Evolutionary conservation across 2,329 filamentous ascomycete genomes (phyloP), one percentile per base, ranked within the genome.

Genomic region (Hymenoscyphus albidus): DNA sequence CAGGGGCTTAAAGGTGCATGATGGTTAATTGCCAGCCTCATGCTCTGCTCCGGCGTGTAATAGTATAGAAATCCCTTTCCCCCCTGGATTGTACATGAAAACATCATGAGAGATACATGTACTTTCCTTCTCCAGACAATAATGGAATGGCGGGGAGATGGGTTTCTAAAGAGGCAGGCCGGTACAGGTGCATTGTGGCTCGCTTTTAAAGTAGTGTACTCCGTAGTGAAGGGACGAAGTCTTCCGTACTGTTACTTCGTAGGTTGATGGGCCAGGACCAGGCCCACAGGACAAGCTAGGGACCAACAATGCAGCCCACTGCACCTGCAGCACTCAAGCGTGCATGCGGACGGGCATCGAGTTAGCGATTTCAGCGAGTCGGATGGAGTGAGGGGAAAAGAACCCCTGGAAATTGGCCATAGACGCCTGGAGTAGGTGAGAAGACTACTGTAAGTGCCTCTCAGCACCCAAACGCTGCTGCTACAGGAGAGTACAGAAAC

Each of bases 271-370:
- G 44, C 22, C n/a, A 51, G 44, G 44, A 10, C 14, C 40, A 44
- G 18, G n/a, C 35, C 9, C 5, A 18, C 13, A 22, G 9, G 44
- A n/a, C 18, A 51, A 22, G 44, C 44, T 51, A 51, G 44, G 44
- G 44, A 51, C 44, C 44, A 51, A 51, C 44, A 51, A 51, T 51
- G 44, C 44, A 51, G 12, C 44, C 27, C 18, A 51, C 44, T 27
- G 44, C 44, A 51, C 44, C 44, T 51, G 44, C 44, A 51, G 44
- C 44, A 51, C 18, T 51, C 44, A 51, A 51, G 44, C 18, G 44
- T 51, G 44, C 44, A 51, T 51, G 22, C 44, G 18, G 44, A 12
- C 18, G 44, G 44, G n/a, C 44, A 51, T n/a, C 44, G 44, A 51
- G 27, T 51, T 18, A 51, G 44, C 44, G 44, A 51, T 35, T 35